These are phyloP conservation scores for Grammothele lineata DNA, from an alignment of 768 basidiomycete genomes.

Conservation along the genomic window DNA sequence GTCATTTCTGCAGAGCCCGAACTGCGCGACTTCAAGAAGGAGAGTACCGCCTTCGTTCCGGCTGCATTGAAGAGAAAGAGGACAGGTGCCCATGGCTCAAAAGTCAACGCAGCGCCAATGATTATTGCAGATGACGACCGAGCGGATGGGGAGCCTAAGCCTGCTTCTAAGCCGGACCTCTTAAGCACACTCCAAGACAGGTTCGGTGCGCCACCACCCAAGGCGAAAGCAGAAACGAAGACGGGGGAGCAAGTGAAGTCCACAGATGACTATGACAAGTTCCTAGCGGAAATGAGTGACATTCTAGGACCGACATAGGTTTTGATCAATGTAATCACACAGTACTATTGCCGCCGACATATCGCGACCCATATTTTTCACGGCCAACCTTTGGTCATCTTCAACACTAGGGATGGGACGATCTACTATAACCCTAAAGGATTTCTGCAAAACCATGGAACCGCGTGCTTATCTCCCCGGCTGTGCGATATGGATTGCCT, in stretches of 20 bases:
- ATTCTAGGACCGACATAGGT: conserved; percentile 34
- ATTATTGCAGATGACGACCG: conserved; percentile 34
- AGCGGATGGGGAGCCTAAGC: conserved; percentile 23
- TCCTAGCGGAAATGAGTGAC: conserved; percentile 73
- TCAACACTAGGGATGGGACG: no score
- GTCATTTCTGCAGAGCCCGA: conserved; percentile 83
- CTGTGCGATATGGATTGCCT: no score
- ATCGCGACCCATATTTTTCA: no score
- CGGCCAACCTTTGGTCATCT: no score
- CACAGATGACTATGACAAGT: conserved; percentile 72
- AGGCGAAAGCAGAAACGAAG: conserved; percentile 15
- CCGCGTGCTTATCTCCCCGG: no score
- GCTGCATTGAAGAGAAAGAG: conserved; percentile 75
- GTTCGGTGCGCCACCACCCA: conserved; percentile 24
- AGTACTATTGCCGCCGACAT: no score
- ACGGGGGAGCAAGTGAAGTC: conserved; percentile 34
- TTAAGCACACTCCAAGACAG: conserved; percentile 57
- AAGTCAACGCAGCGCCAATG: conserved; percentile 63
- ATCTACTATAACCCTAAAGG: no score
- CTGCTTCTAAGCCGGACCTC: conserved; percentile 58
- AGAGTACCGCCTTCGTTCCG: conserved; percentile 91
- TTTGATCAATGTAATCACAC: no score
- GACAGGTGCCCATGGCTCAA: conserved; percentile 31
- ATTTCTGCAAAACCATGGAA: no score
- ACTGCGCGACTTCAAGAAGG: conserved; percentile 91